Evolutionary conservation across 2,329 filamentous ascomycete species (phyloP), one percentile per base, ranked within the genome.

Genomic region (Colletotrichum sp.): DNA sequence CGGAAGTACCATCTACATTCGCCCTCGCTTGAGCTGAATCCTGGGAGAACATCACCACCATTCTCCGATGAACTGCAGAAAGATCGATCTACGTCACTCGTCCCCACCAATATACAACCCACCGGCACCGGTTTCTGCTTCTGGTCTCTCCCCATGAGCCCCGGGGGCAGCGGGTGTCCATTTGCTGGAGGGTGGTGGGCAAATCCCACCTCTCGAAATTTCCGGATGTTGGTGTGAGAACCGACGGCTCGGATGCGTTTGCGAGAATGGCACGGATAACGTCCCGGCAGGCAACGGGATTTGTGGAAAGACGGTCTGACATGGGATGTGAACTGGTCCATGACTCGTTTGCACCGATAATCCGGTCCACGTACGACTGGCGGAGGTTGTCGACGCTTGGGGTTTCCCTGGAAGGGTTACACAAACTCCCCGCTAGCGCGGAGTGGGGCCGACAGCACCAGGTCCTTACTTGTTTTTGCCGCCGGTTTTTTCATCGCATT

Each of bases 81-180:
- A 59, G 28, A 69, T 73, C 57, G 59, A 68, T 52, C 44, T 48
- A 73, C 70, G 70, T 73, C 73, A 73, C 22, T 64, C 70, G 26
- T 48, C 34, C 6, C 44, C 28, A 24, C 32, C 57, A 8, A 55
- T 16, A 18, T 10, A 39, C 57, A 22, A 71, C 16, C 55, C 68
- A 28, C 55, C 24, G 44, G 44, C 59, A 68, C 67, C 32, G 67
- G 30, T 44, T 22, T 34, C 59, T 32, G 30, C n/a, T n/a, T 39
- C 24, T 59, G 16, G 30, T 59, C 24, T 22, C 62, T 12, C 34
- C 63, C 63, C 24, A 44, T 55, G n/a, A 22, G 26, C 10, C 36
- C 18, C 44, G 44, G 65, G 15, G 66, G 22, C 32, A 34, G 26
- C 34, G 63, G 63, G 63, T 12, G 16, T 68, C 66, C 30, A 44